Evolutionary conservation across 2,329 filamentous ascomycete species (phyloP), one percentile per base, ranked within the genome.

Genomic region (Mycosphaerella sp.): DNA sequence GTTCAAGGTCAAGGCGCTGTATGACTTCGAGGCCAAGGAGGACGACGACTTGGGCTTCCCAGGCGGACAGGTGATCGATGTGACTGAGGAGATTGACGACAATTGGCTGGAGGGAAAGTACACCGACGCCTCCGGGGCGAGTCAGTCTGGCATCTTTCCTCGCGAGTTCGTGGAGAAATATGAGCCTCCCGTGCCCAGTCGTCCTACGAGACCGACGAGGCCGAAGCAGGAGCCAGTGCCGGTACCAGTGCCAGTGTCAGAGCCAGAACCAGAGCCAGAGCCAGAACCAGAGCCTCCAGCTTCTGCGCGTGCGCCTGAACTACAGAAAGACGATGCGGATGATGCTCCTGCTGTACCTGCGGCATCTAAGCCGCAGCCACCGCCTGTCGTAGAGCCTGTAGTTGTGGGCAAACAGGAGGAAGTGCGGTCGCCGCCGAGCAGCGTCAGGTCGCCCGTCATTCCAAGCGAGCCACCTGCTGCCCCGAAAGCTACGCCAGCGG

Each of bases 131-230:
- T 73, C 78, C 49, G 93, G 93, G 53, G 74, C 72, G 59, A 89
- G 85, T 72, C 81, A 84, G 69, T 84, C 91, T 67, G 92, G 92
- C 62, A 87, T 96, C 65, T 97, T 96, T 72, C 92, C 90, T 48
- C 86, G 87, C 70, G 98, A 97, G 74, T 98, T 98, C 69, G 93
- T 98, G 67, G 93, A 98, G 73, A 89, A 86, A 74, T 95, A 89
- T 73, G 92, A 97, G 71, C 93, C 93, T 38, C 86, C 84, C 53
- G 86, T 92, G 59, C 93, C 93, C 56, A 89, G 91, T 56, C 84
- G 93, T 55, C 93, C 93, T 54, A 80, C 82, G 59, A 84, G 93
- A 66, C 77, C 82, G 12, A 74, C 72, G 54, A 84, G 88, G 62
- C 74, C 80, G 49, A 91, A 86, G 76, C 87, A 83, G 68, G 83